These are phyloP conservation scores for Aspergillus bertholletiae DNA, from an alignment of 495 filamentous ascomycete species.

Conservation along the genomic window DNA sequence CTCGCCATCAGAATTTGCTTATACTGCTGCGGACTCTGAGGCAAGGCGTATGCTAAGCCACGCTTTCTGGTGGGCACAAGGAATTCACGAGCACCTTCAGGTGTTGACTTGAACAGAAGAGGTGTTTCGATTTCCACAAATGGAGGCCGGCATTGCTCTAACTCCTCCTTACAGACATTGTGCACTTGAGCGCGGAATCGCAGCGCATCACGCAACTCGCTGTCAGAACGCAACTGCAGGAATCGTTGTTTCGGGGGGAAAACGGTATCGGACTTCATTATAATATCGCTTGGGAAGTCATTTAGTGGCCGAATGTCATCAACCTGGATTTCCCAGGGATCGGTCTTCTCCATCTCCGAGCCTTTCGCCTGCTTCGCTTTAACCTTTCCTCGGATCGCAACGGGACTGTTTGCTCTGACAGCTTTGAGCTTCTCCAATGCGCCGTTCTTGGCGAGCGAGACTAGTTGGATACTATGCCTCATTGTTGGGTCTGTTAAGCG, in stretches of 20 bases:
- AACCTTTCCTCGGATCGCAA: conserved; percentile 47
- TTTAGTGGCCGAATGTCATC: conserved; percentile 67
- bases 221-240: conserved; percentile 75
- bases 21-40: conserved; percentile 96
- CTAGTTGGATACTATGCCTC: conserved; percentile 47
- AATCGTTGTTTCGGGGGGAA: conserved; percentile 75
- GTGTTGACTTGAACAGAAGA: conserved; percentile 93
- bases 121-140: conserved; percentile 90
- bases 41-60: conserved; percentile 81
- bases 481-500: conserved; percentile 52
- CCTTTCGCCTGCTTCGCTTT: conserved; percentile 39
- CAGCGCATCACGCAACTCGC: conserved; percentile 58
- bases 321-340: conserved; percentile 58
- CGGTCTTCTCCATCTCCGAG: conserved; percentile 21
- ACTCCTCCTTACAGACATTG: conserved; percentile 46
- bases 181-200: conserved; percentile 52
- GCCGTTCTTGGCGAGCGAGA: conserved; percentile 44
- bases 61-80: conserved; percentile 79
- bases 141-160: conserved; percentile 38
- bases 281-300: conserved; percentile 69
- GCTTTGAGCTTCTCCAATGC: conserved; percentile 45
- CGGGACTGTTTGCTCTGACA: conserved; percentile 48
- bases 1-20: conserved; percentile 97
- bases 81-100: conserved; percentile 93
- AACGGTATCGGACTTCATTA: conserved; percentile 64